Base-by-base conservation (phyloP, 148 eudicot species). In the Agrostemma githago region DNA sequence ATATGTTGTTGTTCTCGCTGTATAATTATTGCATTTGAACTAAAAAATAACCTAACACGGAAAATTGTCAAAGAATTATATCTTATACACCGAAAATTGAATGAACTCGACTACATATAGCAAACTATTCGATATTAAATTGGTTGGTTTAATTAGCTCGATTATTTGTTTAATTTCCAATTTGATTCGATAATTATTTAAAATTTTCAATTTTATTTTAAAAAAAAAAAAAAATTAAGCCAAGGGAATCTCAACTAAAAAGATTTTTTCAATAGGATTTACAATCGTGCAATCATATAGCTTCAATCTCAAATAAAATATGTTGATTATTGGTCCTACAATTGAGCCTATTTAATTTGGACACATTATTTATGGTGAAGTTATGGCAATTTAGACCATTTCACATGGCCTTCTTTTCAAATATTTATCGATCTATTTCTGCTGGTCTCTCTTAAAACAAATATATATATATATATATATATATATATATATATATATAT, bases 201-300 rank as follows among this genome's bases (percentile, higher is more conserved):
- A 26, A 26, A 26, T 26, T 26, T 26, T 26, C 34, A 26, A 26
- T 26, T 26, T 26, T 26, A 0, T 26, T 26, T n/a, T n/a, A n/a
- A n/a, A n/a, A n/a, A n/a, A n/a, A n/a, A n/a, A n/a, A n/a, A n/a
- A n/a, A n/a, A n/a, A n/a, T 34, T 11, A 10, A 14, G 2, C 3
- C 53, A 54, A 54, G 20, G 14, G 10, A 65, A 64, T 63, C 41
- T 62, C 62, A 74, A 48, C 53, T 20, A 21, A 46, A 39, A 41
- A 19, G 37, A 41, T 60, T 60, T 61, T 40, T 73, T 73, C 59
- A 73, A 73, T 19, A 44, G 53, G 56, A 43, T 62, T 62, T 14
- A 11, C 57, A 56, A 75, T 59, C 79, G 74, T 77, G 79, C 74
- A 70, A 70, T 54, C 79, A 70, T 61, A 61, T 37, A 48, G 66